phyloP scores from a whole-genome alignment of 2,329 filamentous ascomycete species.

The Hypoxylon sp. region DNA sequence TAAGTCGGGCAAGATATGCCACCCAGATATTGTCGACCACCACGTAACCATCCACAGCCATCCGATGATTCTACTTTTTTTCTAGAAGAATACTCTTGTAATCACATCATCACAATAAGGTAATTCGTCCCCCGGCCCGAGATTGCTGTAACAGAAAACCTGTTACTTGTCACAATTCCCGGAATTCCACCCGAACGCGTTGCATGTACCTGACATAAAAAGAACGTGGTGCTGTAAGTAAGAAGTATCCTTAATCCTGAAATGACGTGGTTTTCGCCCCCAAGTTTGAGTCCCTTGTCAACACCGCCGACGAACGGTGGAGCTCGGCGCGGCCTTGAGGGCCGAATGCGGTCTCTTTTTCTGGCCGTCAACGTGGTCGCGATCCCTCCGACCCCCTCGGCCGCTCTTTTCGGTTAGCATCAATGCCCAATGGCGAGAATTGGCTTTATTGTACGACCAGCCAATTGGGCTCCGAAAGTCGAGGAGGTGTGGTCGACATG shows the following conservation, averaged over 20 bases:
- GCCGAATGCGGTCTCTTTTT: conserved; percentile 45
- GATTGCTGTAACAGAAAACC: conserved; percentile 15
- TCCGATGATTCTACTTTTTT: conserved; percentile 5
- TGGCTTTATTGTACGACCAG: conserved; percentile 42
- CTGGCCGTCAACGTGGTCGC: conserved; percentile 47
- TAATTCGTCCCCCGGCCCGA: conserved; percentile 19
- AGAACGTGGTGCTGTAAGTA: conserved; percentile 49
- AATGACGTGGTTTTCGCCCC: conserved; percentile 45
- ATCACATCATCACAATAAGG: conserved; percentile 14
- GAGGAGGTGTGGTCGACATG: conserved; percentile 32
- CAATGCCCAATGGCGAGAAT: conserved; percentile 52
- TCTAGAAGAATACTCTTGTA: conserved; percentile 6
- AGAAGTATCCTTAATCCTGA: conserved; percentile 36
- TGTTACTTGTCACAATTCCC: conserved; percentile 44
- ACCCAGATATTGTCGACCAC: not conserved
- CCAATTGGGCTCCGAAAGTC: conserved; percentile 49
- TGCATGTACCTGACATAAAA: conserved; percentile 50
- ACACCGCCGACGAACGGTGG: conserved; percentile 48
- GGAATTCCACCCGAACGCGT: conserved; percentile 44
- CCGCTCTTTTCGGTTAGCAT: conserved; percentile 48
- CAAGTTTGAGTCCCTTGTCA: conserved; percentile 32
- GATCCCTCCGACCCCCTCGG: conserved; percentile 43
- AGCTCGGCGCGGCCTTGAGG: conserved; percentile 45
- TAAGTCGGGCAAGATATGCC: conserved; percentile 27
- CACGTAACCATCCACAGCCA: conserved; percentile 17